Base-by-base conservation (phyloP, 352 stramenopile genomes). In the Thalassiosira mediterranea region DNA sequence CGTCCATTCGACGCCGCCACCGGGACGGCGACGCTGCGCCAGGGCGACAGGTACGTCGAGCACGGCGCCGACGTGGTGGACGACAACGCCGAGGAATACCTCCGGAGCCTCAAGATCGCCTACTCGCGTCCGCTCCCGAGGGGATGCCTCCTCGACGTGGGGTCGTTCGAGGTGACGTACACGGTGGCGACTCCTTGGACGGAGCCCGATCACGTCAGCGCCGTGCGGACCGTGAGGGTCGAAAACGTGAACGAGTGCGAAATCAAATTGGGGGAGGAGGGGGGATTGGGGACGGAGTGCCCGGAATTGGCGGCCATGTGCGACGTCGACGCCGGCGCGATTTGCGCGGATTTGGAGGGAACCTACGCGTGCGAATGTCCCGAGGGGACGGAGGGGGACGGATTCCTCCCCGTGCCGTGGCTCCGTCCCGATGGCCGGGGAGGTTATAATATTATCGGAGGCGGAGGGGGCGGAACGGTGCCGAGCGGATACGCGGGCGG, bases 181-280 rank as follows among this genome's bases (percentile, higher is more conserved):
- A 94, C 89, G 1, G 77, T 95, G 19, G 84, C 80, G 0, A 91
- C 84, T 40, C 88, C 86, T 8, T 93, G 88, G 88, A 89, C 88
- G 1, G 76, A 57, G 17, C 82, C 81, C 7, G 61, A 87, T 0
- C 87, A 72, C 48, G 78, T 84, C 10, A 52, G 64, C 38, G 63
- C 87, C 0, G 90, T 76, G 4, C 74, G 87, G 3, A 87, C 79
- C 25, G 90, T 95, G 1, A 76, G 90, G n/a, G 90, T 95, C 70
- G 86, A 91, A 38, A 88, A 95, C 59, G 86, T 95, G 44, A 81
- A 95, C 70, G 90, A 95, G 69, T 95, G 90, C 71, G 51, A 42
- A 0, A 52, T 95, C 0, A 63, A 77, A 58, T 31, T 74, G 4
- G 40, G 65, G 26, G 64, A 81, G 63, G 81, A 76, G 56, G 17